Percentiles rank a stretch among this genome's conserved stretches.
Conservation (phyloP, 768 basidiomycete genomes). For the Suillus occidentalis region DNA sequence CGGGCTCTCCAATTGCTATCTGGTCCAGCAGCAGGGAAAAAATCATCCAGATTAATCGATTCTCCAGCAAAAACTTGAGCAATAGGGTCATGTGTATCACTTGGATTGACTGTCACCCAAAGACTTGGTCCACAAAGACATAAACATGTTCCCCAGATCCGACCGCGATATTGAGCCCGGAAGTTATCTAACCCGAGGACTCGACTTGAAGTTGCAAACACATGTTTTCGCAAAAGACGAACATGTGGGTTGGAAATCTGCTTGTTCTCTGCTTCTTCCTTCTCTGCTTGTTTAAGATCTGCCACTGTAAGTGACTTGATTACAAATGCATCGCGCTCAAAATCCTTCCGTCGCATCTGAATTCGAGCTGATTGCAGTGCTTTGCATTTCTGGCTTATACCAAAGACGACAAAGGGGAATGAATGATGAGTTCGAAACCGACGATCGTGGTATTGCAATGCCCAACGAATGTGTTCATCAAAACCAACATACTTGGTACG, state of each 20-base stretch:
- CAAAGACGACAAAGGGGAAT: conserved; percentile 21
- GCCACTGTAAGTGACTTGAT: conserved; percentile 26
- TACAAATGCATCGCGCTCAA: conserved; percentile 12
- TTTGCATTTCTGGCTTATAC: conserved; percentile 16
- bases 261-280: conserved; percentile 31
- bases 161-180: too few species aligned
- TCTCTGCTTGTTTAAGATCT: conserved; percentile 33
- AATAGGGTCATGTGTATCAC: too few species aligned
- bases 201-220: too few species aligned
- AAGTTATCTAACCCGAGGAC: too few species aligned
- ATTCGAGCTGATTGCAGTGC: conserved; percentile 19
- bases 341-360: conserved; percentile 19
- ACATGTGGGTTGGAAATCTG: conserved; percentile 29
- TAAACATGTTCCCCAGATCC: too few species aligned
- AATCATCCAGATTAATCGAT: too few species aligned
- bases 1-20: too few species aligned
- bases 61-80: too few species aligned
- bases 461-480: conserved; percentile 31
- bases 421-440: conserved; percentile 24
- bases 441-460: conserved; percentile 28
- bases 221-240: conserved; percentile 11
- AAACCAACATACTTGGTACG: conserved; percentile 21
- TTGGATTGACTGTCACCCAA: too few species aligned
- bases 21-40: too few species aligned
- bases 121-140: too few species aligned